Evolutionary conservation across 306 rosid species (phyloP).

Genomic region (Spatholobus suberectus): DNA sequence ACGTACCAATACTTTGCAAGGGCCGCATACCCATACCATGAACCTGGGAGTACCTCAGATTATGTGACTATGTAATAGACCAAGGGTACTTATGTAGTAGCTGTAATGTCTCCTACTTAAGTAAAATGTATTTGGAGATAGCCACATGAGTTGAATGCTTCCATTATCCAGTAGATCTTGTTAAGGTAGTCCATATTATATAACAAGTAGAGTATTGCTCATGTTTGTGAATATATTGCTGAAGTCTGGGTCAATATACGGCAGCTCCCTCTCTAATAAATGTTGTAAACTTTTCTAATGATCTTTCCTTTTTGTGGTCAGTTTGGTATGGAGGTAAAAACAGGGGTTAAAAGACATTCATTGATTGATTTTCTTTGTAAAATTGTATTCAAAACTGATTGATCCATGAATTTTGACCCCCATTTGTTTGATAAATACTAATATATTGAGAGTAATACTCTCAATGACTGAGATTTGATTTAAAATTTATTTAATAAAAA

Average conservation of each 20-base stretch:
- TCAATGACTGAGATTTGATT: neutral
- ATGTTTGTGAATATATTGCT: neutral
- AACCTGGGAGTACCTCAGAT: too few species aligned
- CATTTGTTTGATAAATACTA: neutral
- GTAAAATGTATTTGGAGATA: neutral
- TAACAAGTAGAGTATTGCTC: neutral
- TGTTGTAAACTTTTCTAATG: neutral
- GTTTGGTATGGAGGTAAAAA: conserved; percentile 1
- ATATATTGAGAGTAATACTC: neutral
- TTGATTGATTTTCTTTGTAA: neutral
- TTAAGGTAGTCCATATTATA: neutral
- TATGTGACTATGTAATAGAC: neutral
- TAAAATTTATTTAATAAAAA: neutral
- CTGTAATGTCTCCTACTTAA: neutral
- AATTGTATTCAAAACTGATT: neutral
- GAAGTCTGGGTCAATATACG: neutral
- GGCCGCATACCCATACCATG: too few species aligned
- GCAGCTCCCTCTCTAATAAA: neutral
- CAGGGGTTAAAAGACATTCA: neutral
- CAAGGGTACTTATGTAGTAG: neutral
- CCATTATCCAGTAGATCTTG: neutral
- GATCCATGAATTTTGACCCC: neutral
- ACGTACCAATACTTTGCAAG: too few species aligned
- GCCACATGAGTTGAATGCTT: conserved; percentile 19
- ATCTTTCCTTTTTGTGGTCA: neutral